These are phyloP conservation scores for Neurospora tetrasperma DNA, from an alignment of 495 filamentous ascomycete genomes.

Conservation along the genomic window DNA sequence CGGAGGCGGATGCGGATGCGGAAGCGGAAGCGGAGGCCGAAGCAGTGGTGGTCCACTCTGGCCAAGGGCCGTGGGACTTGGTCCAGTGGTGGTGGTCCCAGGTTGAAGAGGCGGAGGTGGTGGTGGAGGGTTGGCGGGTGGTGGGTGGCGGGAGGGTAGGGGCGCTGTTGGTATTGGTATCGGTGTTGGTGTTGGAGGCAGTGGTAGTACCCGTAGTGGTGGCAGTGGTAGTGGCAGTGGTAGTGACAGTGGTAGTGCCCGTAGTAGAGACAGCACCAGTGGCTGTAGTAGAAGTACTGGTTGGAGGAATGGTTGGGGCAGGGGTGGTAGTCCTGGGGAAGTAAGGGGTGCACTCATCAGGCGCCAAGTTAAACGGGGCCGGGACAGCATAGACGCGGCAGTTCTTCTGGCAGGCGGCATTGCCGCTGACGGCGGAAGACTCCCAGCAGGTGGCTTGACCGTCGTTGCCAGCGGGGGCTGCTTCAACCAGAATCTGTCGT, in stretches of 20 bases:
- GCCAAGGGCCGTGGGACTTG: conserved; percentile 1
- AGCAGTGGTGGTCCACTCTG: neutral
- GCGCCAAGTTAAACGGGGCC: conserved; percentile 16
- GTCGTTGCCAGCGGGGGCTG: conserved; percentile 16
- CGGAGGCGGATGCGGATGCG: neutral
- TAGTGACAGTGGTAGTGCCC: neutral
- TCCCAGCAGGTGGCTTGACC: conserved; percentile 19
- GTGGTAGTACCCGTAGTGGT: neutral
- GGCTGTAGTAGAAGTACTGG: neutral
- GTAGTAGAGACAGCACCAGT: neutral
- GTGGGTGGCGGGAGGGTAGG: neutral
- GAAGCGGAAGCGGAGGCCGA: neutral
- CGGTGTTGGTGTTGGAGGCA: neutral
- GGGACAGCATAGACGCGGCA: conserved; percentile 24
- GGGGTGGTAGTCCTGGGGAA: conserved; percentile 5
- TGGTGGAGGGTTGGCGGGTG: conserved; percentile 1
- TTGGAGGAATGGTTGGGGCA: neutral
- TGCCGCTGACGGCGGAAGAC: conserved; percentile 9
- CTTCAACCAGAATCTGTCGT: conserved; percentile 20
- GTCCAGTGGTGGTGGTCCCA: conserved; percentile 3
- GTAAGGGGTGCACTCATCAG: conserved; percentile 14
- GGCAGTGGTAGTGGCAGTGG: neutral
- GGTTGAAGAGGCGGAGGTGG: neutral
- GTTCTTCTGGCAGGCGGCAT: conserved; percentile 30
- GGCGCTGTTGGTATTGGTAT: neutral